A percentile compares a stretch with the other conserved stretches of the same genome.
Evolutionary conservation across 768 basidiomycete species (phyloP).

Genomic region (Epithele typhae): DNA sequence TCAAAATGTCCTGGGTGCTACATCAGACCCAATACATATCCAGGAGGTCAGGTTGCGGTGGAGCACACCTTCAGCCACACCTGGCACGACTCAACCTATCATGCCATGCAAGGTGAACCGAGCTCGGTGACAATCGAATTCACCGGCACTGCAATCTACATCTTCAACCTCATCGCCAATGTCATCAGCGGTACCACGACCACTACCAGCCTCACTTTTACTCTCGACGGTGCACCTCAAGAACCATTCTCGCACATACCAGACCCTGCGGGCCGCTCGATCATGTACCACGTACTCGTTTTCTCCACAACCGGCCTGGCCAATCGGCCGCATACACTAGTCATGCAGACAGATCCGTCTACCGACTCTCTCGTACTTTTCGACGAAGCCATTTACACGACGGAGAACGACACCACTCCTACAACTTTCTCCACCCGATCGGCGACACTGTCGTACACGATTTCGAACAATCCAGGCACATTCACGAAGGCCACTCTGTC

Average conservation of each 20-base stretch:
- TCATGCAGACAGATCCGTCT: background rate
- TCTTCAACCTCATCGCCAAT: background rate
- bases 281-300: background rate
- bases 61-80: constrained; percentile 5
- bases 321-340: background rate
- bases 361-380: constrained; percentile 1
- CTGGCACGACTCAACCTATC: constrained; percentile 13
- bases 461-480: no score
- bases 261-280: background rate
- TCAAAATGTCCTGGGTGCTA: background rate
- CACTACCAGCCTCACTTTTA: constrained; percentile 10
- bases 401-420: background rate
- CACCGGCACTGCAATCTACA: constrained; percentile 9
- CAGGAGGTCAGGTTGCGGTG: background rate
- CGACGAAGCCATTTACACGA: constrained; percentile 6
- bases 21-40: background rate
- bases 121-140: constrained; percentile 3
- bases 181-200: background rate
- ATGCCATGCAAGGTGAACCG: background rate
- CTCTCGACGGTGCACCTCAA: constrained; percentile 3
- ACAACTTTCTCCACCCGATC: background rate
- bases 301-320: background rate
- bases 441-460: no score
- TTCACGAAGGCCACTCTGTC: no score
- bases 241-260: background rate